A percentile compares a stretch with the other conserved stretches of the same genome.
These are phyloP conservation scores for Oehlia diaphana DNA, from an alignment of 192 early-diverging fungal genomes.

Conservation along the genomic window DNA sequence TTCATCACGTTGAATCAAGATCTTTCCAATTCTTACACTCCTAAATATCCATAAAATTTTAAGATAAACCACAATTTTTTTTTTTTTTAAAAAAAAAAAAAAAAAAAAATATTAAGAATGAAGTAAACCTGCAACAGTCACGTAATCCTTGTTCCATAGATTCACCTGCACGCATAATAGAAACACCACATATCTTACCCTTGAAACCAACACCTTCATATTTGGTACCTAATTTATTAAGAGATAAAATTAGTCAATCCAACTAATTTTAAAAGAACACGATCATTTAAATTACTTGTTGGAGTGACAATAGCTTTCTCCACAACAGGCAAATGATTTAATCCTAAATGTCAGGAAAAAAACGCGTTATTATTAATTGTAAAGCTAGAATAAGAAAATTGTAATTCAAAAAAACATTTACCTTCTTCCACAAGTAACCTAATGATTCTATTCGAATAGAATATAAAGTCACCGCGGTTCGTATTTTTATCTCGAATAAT, in stretches of 20 bases:
- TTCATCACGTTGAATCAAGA: conserved; percentile 94
- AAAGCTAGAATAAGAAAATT: background rate
- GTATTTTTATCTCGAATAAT: conserved; percentile 84
- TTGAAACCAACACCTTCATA: conserved; percentile 77
- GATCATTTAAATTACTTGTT: conserved; percentile 52
- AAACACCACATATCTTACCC: conserved; percentile 90
- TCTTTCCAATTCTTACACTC: conserved; percentile 92
- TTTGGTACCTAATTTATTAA: conserved; percentile 45
- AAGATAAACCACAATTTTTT: background rate
- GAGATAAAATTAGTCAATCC: background rate
- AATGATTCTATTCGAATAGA: conserved; percentile 86
- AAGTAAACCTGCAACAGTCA: conserved; percentile 69
- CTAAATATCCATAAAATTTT: conserved; percentile 37
- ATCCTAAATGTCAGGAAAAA: conserved; percentile 44
- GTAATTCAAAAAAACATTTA: conserved; percentile 15
- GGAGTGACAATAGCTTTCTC: conserved; percentile 79
- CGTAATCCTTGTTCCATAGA: conserved; percentile 84
- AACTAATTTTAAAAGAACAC: background rate
- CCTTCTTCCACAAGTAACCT: conserved; percentile 91
- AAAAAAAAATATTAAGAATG: background rate
- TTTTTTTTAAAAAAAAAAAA: too few relatives aligned
- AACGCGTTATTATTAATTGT: background rate
- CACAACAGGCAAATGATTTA: conserved; percentile 88
- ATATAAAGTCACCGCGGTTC: conserved; percentile 88
- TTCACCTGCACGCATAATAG: conserved; percentile 97